Evolutionary conservation across 176 grass and related monocot species (phyloP).

Genomic region (Cymbopogon citratus): DNA sequence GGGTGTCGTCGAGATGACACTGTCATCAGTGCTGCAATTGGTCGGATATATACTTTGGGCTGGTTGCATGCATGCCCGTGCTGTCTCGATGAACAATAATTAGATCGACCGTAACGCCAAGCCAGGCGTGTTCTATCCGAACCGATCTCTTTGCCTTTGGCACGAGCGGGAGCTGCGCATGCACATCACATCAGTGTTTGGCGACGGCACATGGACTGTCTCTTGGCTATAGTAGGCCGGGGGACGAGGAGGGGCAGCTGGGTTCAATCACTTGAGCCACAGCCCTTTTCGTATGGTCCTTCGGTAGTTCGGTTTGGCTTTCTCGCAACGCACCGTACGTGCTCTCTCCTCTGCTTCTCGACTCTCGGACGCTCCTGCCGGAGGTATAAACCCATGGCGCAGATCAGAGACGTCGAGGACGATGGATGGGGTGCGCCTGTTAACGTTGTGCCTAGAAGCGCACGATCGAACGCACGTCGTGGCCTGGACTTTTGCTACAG

Average conservation of each 20-base stretch:
- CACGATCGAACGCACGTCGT: constrained; percentile 20
- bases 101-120: not conserved
- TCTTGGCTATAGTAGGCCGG: not conserved
- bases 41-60: not conserved
- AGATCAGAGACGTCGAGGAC: not conserved
- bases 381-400: too few relatives aligned
- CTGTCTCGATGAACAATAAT: not conserved
- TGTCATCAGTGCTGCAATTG: not conserved
- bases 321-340: not conserved
- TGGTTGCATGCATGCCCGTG: not conserved
- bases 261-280: not conserved
- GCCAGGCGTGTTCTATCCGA: not conserved
- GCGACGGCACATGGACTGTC: constrained; percentile 47
- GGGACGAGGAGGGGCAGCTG: not conserved
- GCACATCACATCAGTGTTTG: constrained; percentile 40
- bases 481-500: constrained; percentile 5
- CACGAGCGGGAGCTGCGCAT: not conserved
- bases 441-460: not conserved
- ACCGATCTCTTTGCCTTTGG: not conserved
- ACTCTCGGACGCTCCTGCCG: too few relatives aligned
- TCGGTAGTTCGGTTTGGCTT: not conserved
- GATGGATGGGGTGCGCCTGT: not conserved
- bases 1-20: not conserved
- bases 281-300: not conserved
- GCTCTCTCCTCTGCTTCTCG: too few relatives aligned